A percentile compares a stretch with the other conserved stretches of the same genome.
phyloP scores from a whole-genome alignment of 768 basidiomycete species.

The Saitozyma podzolica region DNA sequence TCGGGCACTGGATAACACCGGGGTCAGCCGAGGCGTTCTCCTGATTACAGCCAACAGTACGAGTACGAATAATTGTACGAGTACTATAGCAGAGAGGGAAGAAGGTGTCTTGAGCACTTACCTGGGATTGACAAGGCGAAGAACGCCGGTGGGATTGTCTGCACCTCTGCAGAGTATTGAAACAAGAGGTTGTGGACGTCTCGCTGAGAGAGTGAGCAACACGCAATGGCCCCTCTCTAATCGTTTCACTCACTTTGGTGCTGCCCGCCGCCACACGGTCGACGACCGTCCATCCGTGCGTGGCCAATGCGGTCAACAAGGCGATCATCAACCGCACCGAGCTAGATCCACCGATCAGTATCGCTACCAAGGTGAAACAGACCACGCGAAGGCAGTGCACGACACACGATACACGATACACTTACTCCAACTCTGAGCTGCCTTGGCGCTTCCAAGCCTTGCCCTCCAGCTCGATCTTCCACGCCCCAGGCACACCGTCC shows the following conservation, averaged over 20 bases:
- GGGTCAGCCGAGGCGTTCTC: slow-evolving; percentile 11
- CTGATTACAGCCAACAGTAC: not conserved
- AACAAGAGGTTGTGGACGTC: slow-evolving; percentile 43
- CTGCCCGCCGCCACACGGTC: slow-evolving; percentile 31
- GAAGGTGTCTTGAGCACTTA: slow-evolving; percentile 7
- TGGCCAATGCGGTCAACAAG: slow-evolving; percentile 27
- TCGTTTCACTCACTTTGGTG: slow-evolving; percentile 7
- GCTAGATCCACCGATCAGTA: slow-evolving; percentile 4
- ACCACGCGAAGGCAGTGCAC: not conserved
- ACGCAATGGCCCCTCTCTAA: no score
- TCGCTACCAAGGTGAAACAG: slow-evolving; percentile 6
- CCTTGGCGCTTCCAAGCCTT: slow-evolving; percentile 40
- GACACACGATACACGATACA: not conserved
- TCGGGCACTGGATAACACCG: slow-evolving; percentile 28
- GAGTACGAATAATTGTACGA: no score
- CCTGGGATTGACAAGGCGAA: slow-evolving; percentile 44
- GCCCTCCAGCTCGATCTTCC: slow-evolving; percentile 33
- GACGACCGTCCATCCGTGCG: slow-evolving; percentile 37
- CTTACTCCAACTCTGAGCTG: slow-evolving; percentile 41
- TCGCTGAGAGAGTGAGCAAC: slow-evolving; percentile 7
- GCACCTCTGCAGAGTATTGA: slow-evolving; percentile 19
- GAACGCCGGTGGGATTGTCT: slow-evolving; percentile 26
- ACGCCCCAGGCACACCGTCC: slow-evolving; percentile 14
- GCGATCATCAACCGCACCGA: slow-evolving; percentile 37
- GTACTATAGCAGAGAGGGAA: no score